Evolutionary conservation across 2,329 filamentous ascomycete species (phyloP), one percentile per base, ranked within the genome.

Genomic region (Talaromyces marneffei): DNA sequence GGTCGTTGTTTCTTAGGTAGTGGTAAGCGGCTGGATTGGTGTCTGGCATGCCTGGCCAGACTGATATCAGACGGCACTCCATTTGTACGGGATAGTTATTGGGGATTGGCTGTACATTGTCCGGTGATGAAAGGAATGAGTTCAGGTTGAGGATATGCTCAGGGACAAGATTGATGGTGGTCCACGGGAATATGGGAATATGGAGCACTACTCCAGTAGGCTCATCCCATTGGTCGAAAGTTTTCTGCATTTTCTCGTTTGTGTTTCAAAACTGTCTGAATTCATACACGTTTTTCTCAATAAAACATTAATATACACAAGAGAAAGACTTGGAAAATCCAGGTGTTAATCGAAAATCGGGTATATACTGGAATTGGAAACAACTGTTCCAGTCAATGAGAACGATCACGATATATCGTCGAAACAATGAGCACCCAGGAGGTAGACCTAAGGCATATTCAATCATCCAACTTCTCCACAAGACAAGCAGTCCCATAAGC

Each of bases 401-500:
- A 59, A 35, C n/a, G 46, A 61, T 50, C 18, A 56, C 12, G n/a
- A 40, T 12, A 55, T 14, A 14, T 35, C 3, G 14, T 42, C 20
- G n/a, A 23, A 4, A 42, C n/a, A 20, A 20, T 18, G 10, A 18
- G n/a, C n/a, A n/a, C 16, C n/a, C 39, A 18, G 8, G 10, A 3
- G 2, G 10, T 25, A 46, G 29, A 9, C 29, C 29, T 31, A 4
- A 4, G 1, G 42, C 5, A 16, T 25, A 14, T 31, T 52, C 52
- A 35, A 52, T 59, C 60, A 44, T 83, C 79, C 60, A 85, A 71
- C 75, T 82, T 85, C 72, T 86, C 83, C 27, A 86, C 77, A 12
- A 84, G 66, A 56, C 79, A 82, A 2, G 84, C 84, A 3, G 84
- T 86, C 2, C 84, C 84, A 67, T 86, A 87, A 0, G 83, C 83